Percentiles rank a stretch among this genome's conserved stretches.
phyloP scores from a whole-genome alignment of 2,329 filamentous ascomycete species.

The Neonectria punicea region DNA sequence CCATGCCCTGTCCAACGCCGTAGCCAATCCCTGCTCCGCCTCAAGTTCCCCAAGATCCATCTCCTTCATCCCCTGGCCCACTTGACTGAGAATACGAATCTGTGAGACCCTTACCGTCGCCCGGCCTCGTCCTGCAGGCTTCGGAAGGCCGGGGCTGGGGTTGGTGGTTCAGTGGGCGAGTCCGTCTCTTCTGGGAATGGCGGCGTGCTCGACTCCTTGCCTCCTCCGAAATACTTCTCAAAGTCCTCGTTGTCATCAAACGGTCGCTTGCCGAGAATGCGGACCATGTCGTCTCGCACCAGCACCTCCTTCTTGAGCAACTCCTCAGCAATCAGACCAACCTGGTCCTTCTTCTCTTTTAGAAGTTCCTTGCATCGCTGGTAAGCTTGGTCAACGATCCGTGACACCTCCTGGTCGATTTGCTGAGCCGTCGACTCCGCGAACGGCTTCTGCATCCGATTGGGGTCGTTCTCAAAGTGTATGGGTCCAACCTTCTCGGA shows the following conservation, averaged over 20 bases:
- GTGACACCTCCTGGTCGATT: conserved; percentile 91
- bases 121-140: conserved; percentile 33
- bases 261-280: conserved; percentile 84
- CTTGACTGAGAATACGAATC: conserved; percentile 1
- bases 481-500: conserved; percentile 92
- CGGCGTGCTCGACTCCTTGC: conserved; percentile 66
- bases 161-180: conserved; percentile 48
- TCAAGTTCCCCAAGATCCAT: conserved; percentile 36
- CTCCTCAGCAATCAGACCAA: conserved; percentile 93
- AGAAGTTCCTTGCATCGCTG: conserved; percentile 88
- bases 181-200: conserved; percentile 61
- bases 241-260: conserved; percentile 90
- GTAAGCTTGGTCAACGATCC: conserved; percentile 93
- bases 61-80: conserved; percentile 6
- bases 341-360: conserved; percentile 84
- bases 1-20: conserved; percentile 24
- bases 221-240: conserved; percentile 87
- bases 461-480: conserved; percentile 86
- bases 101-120: conserved; percentile 1
- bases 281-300: conserved; percentile 89
- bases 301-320: conserved; percentile 92
- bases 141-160: conserved; percentile 54
- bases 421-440: conserved; percentile 91
- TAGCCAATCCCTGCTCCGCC: conserved; percentile 35
- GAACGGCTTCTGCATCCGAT: conserved; percentile 92